Percentiles rank a stretch among this genome's conserved stretches.
These are phyloP conservation scores for Starmera stellimalicola DNA, from an alignment of 1,139 yeast genomes.

Conservation along the genomic window DNA sequence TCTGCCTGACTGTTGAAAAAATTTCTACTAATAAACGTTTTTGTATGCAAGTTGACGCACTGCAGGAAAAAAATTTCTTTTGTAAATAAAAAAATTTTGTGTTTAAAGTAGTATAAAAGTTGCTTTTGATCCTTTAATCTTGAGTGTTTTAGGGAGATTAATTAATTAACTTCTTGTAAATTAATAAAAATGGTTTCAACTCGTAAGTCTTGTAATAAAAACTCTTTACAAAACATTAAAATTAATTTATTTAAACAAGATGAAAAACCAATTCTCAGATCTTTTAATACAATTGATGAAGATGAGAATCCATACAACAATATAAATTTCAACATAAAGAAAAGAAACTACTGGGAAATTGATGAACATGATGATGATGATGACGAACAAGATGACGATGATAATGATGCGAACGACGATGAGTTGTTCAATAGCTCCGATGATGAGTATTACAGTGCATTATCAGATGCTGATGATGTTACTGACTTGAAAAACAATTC, in stretches of 20 bases:
- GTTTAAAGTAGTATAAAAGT: too few relatives aligned
- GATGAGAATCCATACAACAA: conserved; percentile 19
- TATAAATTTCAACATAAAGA: conserved; percentile 15
- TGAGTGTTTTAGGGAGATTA: too few relatives aligned
- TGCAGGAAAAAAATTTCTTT: background rate
- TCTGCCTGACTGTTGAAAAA: too few relatives aligned
- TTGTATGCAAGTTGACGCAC: background rate
- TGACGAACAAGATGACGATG: conserved; percentile 16
- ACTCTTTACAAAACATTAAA: too few relatives aligned
- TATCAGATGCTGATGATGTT: conserved; percentile 10
- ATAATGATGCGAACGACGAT: conserved; percentile 18
- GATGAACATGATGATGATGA: conserved; percentile 6
- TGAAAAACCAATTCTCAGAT: conserved; percentile 18
- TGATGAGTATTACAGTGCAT: conserved; percentile 16
- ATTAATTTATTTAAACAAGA: conserved; percentile 11
- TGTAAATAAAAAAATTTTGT: too few relatives aligned
- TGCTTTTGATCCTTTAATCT: too few relatives aligned
- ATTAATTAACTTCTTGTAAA: too few relatives aligned
- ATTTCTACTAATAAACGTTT: too few relatives aligned
- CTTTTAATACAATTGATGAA: conserved; percentile 19
- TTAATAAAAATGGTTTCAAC: conserved; percentile 14
- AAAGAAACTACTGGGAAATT: conserved; percentile 7
- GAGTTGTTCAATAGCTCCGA: conserved; percentile 2
- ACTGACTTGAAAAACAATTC: conserved; percentile 1
- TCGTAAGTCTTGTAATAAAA: conserved; percentile 21